These are phyloP conservation scores for Pythium graminicola DNA, from an alignment of 352 stramenopile species.

Conservation along the genomic window DNA sequence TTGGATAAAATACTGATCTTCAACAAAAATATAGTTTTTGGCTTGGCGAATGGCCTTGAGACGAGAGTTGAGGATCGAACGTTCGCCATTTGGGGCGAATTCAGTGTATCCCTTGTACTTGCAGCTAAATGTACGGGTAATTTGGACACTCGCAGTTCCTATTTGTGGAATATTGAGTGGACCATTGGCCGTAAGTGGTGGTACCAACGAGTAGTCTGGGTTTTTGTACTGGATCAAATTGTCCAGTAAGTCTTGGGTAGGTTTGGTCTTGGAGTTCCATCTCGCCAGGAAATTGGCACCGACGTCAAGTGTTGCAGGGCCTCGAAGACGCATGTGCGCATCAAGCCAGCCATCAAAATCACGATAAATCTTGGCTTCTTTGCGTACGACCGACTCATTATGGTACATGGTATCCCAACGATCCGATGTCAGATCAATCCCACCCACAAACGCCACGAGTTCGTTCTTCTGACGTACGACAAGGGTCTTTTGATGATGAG, in stretches of 20 bases:
- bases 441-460: slow-evolving; percentile 43
- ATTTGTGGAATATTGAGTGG: slow-evolving; percentile 29
- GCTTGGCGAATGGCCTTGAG: slow-evolving; percentile 33
- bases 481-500: slow-evolving; percentile 50
- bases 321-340: slow-evolving; percentile 34
- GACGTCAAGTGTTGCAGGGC: slow-evolving; percentile 41
- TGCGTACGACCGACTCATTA: slow-evolving; percentile 35
- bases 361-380: slow-evolving; percentile 23
- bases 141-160: slow-evolving; percentile 21
- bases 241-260: slow-evolving; percentile 25
- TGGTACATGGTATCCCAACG: slow-evolving; percentile 61
- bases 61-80: slow-evolving; percentile 26
- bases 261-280: slow-evolving; percentile 35
- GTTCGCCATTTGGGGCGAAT: slow-evolving; percentile 31
- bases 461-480: slow-evolving; percentile 24
- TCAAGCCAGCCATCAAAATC: slow-evolving; percentile 52
- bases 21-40: slow-evolving; percentile 38
- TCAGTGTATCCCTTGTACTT: slow-evolving; percentile 23
- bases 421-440: slow-evolving; percentile 48
- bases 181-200: slow-evolving; percentile 35
- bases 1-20: slow-evolving; percentile 48
- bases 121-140: slow-evolving; percentile 38
- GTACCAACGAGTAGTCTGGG: slow-evolving; percentile 11
- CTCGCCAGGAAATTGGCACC: slow-evolving; percentile 45
- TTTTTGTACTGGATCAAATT: slow-evolving; percentile 44